Evolutionary conservation across 2,329 filamentous ascomycete species (phyloP), one percentile per base, ranked within the genome.

Genomic region (Dothideomycetes sp.): DNA sequence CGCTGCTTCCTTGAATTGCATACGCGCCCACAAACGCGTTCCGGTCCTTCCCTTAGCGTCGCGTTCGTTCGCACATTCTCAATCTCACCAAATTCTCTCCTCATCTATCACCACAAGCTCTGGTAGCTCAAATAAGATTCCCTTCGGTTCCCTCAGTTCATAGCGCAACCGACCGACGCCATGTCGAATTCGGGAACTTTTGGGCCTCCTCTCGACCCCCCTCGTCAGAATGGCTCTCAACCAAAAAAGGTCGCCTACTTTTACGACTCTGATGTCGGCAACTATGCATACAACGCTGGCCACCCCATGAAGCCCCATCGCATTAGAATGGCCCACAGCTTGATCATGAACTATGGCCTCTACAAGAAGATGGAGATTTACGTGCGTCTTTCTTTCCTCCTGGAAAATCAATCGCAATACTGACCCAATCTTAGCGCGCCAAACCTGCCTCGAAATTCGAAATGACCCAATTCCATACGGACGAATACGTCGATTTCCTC

Each of bases 191-290:
- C 59, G 25, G 40, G 30, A 46, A 60, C 65, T 33, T 68, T 64
- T 56, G 24, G 50, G 24, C 70, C 64, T 51, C 76, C 69, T 45
- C 63, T 76, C 49, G 77, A 75, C 57, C 61, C 65, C 50, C 65
- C 64, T 48, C 65, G 63, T 44, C 51, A 62, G 18, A 68, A 68
- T 39, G 56, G 66, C 32, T 65, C 65, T 18, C 67, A 69, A 51
- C 73, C 74, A 59, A 94, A 91, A 67, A 86, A 89, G 59, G 85
- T 96, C 44, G 89, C 89, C 42, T 96, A 96, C 67, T 96, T 96
- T 64, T 96, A 96, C 73, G 89, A 96, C 60, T 93, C 85, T 3
- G 89, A 96, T 65, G 91, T 96, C 58, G 89, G 89, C 50, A 96
- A 96, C 64, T 96, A 95, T 69, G 88, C 89, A 60, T 96, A 96